Percentiles rank a stretch among this genome's conserved stretches.
phyloP scores from a whole-genome alignment of 2,329 filamentous ascomycete genomes.

The Aspergillus texensis region DNA sequence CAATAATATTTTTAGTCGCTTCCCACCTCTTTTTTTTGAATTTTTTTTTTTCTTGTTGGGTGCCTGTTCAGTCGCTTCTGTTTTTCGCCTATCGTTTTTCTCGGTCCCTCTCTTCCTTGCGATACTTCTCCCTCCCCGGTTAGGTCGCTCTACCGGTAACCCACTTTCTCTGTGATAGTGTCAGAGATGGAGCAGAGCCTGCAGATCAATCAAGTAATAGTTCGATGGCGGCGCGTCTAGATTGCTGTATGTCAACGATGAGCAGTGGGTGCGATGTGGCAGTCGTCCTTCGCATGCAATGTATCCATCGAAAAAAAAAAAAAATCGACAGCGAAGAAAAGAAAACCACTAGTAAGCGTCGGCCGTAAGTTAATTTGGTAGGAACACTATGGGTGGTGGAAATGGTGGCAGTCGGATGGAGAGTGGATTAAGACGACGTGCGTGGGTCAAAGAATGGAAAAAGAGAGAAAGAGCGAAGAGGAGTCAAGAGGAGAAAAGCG shows the following conservation, averaged over 20 bases:
- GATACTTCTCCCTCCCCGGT: conserved; percentile 11
- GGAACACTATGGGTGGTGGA: neutral
- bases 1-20: conserved; percentile 14
- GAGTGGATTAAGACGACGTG: conserved; percentile 4
- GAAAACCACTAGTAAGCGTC: neutral
- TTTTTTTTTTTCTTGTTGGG: conserved; percentile 6
- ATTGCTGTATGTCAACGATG: conserved; percentile 36
- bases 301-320: conserved; percentile 37
- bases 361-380: neutral
- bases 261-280: conserved; percentile 28
- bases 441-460: conserved; percentile 4
- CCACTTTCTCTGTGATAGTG: conserved; percentile 19
- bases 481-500: conserved; percentile 8
- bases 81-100: conserved; percentile 6
- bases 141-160: conserved; percentile 16
- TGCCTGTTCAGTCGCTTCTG: conserved; percentile 7
- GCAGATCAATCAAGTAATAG: conserved; percentile 35
- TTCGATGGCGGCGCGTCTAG: conserved; percentile 27
- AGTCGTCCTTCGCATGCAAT: conserved; percentile 31
- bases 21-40: conserved; percentile 10
- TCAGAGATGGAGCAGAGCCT: conserved; percentile 24
- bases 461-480: conserved; percentile 1
- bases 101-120: conserved; percentile 7
- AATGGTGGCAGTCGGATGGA: neutral
- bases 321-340: neutral